These are phyloP conservation scores for Solanum pimpinellifolium DNA, from an alignment of 257 asterid genomes.

Conservation along the genomic window DNA sequence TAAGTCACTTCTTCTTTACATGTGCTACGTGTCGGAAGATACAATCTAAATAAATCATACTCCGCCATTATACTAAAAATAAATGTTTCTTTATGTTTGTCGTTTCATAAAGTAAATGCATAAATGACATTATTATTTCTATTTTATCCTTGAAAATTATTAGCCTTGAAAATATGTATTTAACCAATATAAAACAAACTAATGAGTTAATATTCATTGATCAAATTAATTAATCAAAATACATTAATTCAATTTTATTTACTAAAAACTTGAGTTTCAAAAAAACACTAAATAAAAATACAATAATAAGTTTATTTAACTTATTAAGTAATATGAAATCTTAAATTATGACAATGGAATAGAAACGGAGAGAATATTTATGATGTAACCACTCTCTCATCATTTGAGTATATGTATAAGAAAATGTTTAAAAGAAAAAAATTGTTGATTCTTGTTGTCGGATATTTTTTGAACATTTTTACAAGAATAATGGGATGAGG, in stretches of 20 bases:
- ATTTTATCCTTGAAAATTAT: not conserved
- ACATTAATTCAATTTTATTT: not conserved
- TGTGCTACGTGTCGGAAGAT: conserved; percentile 7
- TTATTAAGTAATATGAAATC: too few relatives aligned
- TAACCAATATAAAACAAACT: not conserved
- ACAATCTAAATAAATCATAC: not conserved
- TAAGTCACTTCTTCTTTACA: not conserved
- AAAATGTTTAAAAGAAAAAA: too few relatives aligned
- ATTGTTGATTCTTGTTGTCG: conserved; percentile 28
- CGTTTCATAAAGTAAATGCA: not conserved
- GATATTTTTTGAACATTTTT: conserved; percentile 13
- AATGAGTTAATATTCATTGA: not conserved
- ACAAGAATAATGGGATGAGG: conserved; percentile 12
- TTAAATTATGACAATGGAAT: too few relatives aligned
- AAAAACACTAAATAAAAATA: too few relatives aligned
- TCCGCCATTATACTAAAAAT: not conserved
- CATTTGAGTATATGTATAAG: not conserved
- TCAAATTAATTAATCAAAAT: not conserved
- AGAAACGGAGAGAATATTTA: not conserved
- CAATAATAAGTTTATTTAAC: too few relatives aligned
- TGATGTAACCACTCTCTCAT: not conserved
- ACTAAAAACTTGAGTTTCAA: too few relatives aligned
- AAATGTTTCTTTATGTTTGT: not conserved
- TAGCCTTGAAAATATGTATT: not conserved
- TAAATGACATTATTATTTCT: too few relatives aligned